A percentile compares a stretch with the other conserved stretches of the same genome.
Conservation (phyloP, 371 early-diverging fungal genomes). For the Paraphysoderma sedebokerense region DNA sequence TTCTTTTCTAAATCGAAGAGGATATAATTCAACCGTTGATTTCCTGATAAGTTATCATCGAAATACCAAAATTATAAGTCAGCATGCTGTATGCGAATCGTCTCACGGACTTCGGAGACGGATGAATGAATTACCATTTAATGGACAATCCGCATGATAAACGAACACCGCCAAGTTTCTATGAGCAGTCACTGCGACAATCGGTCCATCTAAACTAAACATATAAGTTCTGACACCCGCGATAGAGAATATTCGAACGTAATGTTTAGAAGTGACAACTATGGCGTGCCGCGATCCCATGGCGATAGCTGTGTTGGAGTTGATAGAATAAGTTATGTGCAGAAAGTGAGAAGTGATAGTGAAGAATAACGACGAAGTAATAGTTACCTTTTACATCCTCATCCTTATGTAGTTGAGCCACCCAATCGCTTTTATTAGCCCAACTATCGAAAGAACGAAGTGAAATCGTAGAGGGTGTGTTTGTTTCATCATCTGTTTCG, state of each 20-base stretch:
- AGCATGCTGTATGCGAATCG: not conserved
- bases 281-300: constrained; percentile 45
- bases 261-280: constrained; percentile 52
- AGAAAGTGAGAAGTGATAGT: not conserved
- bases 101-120: not conserved
- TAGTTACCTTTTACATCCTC: constrained; percentile 42
- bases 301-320: constrained; percentile 37
- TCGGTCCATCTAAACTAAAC: constrained; percentile 37
- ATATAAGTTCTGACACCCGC: constrained; percentile 59
- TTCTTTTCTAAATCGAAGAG: constrained; percentile 27
- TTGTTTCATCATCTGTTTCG: constrained; percentile 11
- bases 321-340: not conserved
- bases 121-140: not conserved
- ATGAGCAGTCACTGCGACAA: constrained; percentile 41
- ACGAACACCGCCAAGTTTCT: constrained; percentile 32
- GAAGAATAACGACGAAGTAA: not conserved
- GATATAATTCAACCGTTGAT: not conserved
- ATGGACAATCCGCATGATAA: constrained; percentile 18
- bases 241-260: constrained; percentile 53
- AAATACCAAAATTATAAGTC: not conserved
- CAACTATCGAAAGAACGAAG: constrained; percentile 52
- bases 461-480: constrained; percentile 14
- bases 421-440: constrained; percentile 61
- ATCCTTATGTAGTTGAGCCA: constrained; percentile 31
- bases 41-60: constrained; percentile 1